A percentile compares a stretch with the other conserved stretches of the same genome.
These are phyloP conservation scores for Picea engelmannii DNA, from an alignment of 83 land plant genomes.

Conservation along the genomic window DNA sequence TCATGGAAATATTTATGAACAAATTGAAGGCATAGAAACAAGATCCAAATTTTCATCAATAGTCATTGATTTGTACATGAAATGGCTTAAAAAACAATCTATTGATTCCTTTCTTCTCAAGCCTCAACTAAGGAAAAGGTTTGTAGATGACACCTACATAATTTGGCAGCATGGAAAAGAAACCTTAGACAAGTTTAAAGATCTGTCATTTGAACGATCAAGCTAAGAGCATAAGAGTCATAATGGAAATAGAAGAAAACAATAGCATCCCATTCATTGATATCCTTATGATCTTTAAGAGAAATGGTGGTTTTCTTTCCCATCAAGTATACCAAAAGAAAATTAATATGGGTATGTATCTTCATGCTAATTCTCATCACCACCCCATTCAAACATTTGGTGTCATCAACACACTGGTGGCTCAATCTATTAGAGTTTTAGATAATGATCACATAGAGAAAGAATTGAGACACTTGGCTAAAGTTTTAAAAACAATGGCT, in stretches of 20 bases:
- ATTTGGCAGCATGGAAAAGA: not conserved
- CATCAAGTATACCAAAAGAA: not conserved
- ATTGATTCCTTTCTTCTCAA: not conserved
- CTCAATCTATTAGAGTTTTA: no score
- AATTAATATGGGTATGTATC: not conserved
- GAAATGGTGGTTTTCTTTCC: no score
- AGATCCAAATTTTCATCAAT: not conserved
- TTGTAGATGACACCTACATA: not conserved
- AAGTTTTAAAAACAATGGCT: not conserved
- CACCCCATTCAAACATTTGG: no score
- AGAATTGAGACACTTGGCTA: no score
- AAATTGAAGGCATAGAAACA: not conserved
- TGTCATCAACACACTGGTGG: no score
- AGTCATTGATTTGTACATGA: not conserved
- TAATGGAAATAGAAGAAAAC: not conserved
- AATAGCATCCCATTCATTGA: not conserved
- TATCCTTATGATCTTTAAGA: not conserved
- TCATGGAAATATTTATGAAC: not conserved
- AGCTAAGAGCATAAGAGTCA: not conserved
- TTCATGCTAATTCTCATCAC: no score
- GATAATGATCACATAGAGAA: no score
- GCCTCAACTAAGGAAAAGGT: not conserved
- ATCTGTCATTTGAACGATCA: not conserved
- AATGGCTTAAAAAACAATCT: not conserved
- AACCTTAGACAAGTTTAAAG: not conserved